phyloP scores from a whole-genome alignment of 2,329 filamentous ascomycete genomes.

The Orbilia quercus region DNA sequence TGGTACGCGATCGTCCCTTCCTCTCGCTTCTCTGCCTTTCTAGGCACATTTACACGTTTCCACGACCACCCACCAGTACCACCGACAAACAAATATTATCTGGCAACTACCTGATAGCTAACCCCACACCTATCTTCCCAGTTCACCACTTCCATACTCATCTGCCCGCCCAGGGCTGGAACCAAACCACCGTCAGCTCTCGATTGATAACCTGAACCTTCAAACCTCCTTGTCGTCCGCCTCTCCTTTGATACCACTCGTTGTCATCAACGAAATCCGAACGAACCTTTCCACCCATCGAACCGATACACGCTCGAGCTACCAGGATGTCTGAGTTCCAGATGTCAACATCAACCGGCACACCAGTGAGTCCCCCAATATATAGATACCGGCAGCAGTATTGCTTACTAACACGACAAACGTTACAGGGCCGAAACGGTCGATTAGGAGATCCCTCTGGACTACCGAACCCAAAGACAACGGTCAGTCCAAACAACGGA shows the following conservation, averaged over 20 bases:
- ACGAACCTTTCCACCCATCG: conserved; percentile 1
- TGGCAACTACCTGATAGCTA: conserved; percentile 5
- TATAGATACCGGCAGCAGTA: not conserved
- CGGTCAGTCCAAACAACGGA: conserved; percentile 32
- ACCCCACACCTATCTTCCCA: not conserved
- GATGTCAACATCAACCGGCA: conserved; percentile 46
- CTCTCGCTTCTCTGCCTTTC: conserved; percentile 17
- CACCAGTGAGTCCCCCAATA: conserved; percentile 28
- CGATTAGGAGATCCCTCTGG: conserved; percentile 41
- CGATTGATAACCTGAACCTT: conserved; percentile 11
- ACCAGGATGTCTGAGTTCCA: conserved; percentile 24
- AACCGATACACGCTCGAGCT: conserved; percentile 19
- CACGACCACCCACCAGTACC: conserved; percentile 7
- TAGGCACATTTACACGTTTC: not conserved
- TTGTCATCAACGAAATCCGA: not conserved
- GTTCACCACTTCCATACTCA: conserved; percentile 35
- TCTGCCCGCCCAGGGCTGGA: conserved; percentile 42
- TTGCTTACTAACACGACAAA: conserved; percentile 18
- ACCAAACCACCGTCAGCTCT: conserved; percentile 16
- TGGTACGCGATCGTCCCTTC: conserved; percentile 46
- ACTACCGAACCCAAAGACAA: conserved; percentile 19
- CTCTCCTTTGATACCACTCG: conserved; percentile 1
- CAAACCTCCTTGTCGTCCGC: conserved; percentile 3
- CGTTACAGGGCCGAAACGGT: conserved; percentile 44
- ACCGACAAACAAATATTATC: conserved; percentile 25